Evolutionary conservation across 306 rosid genomes (phyloP), one percentile per base, ranked within the genome.

Genomic region (Rosa multiflora): DNA sequence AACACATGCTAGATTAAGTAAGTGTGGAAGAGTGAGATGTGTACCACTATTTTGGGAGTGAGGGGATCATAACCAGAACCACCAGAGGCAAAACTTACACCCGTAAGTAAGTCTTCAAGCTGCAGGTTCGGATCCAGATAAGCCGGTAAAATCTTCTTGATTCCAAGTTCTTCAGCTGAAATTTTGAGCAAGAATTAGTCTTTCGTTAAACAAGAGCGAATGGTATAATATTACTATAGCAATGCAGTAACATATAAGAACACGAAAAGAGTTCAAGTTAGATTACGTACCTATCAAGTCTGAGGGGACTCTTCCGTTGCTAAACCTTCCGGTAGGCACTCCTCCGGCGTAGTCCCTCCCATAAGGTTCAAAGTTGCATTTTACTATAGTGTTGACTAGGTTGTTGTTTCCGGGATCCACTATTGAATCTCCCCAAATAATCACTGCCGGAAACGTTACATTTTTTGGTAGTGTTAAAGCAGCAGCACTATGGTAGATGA

Each of bases 1-100:
- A 23, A 26, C 40, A 63, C 13, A 63, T 35, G 4, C 18, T 13
- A 13, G 1, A 26, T 32, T 11, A 2, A 26, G 40, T 26, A 13
- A 26, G 18, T 10, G 67, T 32, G 48, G 44, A 29, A 70, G 15
- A 63, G n/a, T 12, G 9, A 63, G 42, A 63, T 29, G 67, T 29
- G 32, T 62, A 90, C 96, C 73, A 42, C 81, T 55, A 89, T 4
- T 76, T 85, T 9, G 39, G 97, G 43, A 20, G 98, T 88, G 37
- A 91, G 87, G 77, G 95, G 95, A 76, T 93, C 98, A 78, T 86
- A 93, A 52, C 98, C 97, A 0, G 90, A 63, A 40, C 86, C 95
- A 37, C 95, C 93, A 0, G 97, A 90, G 56, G 95, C 97, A 75
- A 93, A 93, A 79, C 95, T 86, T 11, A 93, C 95, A 4, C 95